Evolutionary conservation across 345 rosid genomes (phyloP), one percentile per base, ranked within the genome.

Genomic region (Citrus mangshanensis): DNA sequence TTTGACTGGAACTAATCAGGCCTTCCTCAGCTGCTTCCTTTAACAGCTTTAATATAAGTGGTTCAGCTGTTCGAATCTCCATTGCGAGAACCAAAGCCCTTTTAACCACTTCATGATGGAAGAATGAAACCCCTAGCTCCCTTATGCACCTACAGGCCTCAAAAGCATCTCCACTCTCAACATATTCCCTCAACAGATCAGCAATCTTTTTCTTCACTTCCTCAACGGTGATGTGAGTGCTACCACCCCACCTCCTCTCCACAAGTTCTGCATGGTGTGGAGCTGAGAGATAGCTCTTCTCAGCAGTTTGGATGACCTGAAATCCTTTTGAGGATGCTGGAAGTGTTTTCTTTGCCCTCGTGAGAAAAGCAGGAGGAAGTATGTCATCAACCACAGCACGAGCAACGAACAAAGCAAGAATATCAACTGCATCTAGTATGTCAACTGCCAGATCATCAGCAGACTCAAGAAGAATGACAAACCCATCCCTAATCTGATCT

Each of bases 231-330:
- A 89, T 79, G 81, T 89, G 99, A 61, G 95, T 97, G 68, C 97
- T 91, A 70, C 99, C 99, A 75, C 99, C 99, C 98, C 99, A 97
- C 84, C 86, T 94, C 87, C 91, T 94, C 88, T 94, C 98, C 84
- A 97, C 87, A 85, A 94, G 93, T 70, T 97, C 98, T 3, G 99
- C 99, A 68, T 97, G 99, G 85, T 97, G 99, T 10, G 99, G 98
- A 38, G 99, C 99, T n/a, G 97, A 94, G 72, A 97, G 98, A 78
- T 97, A 89, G 85, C 93, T 93, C 91, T 93, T 97, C 77, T 91
- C 98, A 21, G 98, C 96, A 70, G 94, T 94, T 66, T 89, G 89
- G 63, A 94, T 86, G 65, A 91, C 95, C 83, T 93, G 93, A 75
- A 85, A 92, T 38, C 98, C 98, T 86, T 91, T 92, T 0, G 98